A percentile compares a stretch with the other conserved stretches of the same genome.
phyloP scores from a whole-genome alignment of 306 rosid species.

The Corylus americana region DNA sequence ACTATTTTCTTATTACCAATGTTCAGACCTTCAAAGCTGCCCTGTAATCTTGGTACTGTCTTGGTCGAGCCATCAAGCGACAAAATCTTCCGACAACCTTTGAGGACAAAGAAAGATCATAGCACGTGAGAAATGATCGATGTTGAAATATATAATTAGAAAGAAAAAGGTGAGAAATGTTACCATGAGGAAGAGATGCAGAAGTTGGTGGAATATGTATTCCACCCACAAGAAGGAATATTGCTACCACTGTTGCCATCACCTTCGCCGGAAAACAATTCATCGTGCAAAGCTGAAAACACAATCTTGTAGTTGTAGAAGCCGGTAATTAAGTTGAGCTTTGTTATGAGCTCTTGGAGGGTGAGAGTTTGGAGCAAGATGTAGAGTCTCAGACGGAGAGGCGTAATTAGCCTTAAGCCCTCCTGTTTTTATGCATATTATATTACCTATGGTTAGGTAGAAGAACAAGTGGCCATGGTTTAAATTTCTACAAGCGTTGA shows the following conservation, averaged over 20 bases:
- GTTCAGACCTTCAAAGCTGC: not conserved
- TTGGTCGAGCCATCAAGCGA: slow-evolving; percentile 3
- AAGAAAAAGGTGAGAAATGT: not conserved
- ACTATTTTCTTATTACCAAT: not conserved
- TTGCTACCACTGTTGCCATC: not conserved
- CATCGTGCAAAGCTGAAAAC: slow-evolving; percentile 5
- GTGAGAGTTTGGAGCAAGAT: too few species aligned
- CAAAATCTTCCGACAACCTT: not conserved
- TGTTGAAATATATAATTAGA: too few species aligned
- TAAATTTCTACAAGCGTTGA: too few species aligned
- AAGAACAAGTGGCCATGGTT: too few species aligned
- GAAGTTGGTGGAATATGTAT: slow-evolving; percentile 1
- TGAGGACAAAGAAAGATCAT: not conserved
- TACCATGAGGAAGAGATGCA: slow-evolving; percentile 12
- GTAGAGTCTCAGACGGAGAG: too few species aligned
- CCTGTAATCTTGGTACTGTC: not conserved
- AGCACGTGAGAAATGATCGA: not conserved
- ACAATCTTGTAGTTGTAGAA: not conserved
- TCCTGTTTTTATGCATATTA: too few species aligned
- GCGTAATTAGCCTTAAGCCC: too few species aligned
- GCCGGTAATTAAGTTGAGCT: not conserved
- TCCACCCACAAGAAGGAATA: slow-evolving; percentile 13
- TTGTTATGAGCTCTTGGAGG: too few species aligned
- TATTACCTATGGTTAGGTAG: too few species aligned
- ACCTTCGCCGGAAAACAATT: slow-evolving; percentile 3